Percentiles rank a stretch among this genome's conserved stretches.
These are phyloP conservation scores for Neonectria faginata DNA, from an alignment of 2,329 filamentous ascomycete genomes.

Conservation along the genomic window DNA sequence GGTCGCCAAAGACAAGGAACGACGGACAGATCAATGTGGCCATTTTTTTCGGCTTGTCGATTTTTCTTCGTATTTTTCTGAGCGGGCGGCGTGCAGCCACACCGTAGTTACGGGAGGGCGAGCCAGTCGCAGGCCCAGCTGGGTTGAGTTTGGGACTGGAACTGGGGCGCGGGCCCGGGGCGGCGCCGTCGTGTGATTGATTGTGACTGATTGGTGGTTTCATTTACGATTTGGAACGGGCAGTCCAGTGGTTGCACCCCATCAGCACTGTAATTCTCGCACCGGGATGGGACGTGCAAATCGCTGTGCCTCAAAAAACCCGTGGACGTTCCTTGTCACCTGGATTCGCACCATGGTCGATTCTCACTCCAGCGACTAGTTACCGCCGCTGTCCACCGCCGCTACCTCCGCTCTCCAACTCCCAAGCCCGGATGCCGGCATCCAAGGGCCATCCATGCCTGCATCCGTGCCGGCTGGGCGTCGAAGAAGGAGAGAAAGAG, in stretches of 20 bases:
- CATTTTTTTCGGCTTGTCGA: not conserved
- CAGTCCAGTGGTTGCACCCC: not conserved
- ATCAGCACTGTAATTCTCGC: not conserved
- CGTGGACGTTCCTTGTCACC: too few relatives aligned
- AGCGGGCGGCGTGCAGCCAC: not conserved
- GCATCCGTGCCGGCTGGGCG: not conserved
- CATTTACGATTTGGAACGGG: not conserved
- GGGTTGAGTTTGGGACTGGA: conserved; percentile 10
- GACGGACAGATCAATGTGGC: too few relatives aligned
- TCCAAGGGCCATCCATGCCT: conserved; percentile 13
- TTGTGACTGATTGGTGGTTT: conserved; percentile 22
- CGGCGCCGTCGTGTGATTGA: conserved; percentile 18
- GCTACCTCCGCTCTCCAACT: conserved; percentile 5
- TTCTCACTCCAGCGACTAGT: not conserved
- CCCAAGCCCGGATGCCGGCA: conserved; percentile 15
- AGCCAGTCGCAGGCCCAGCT: conserved; percentile 1
- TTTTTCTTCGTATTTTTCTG: not conserved
- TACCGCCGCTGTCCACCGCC: not conserved
- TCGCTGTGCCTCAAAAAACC: too few relatives aligned
- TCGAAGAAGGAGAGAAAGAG: too few relatives aligned
- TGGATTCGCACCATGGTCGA: too few relatives aligned
- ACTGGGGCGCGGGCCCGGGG: not conserved
- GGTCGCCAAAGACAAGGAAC: too few relatives aligned
- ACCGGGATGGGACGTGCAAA: too few relatives aligned
- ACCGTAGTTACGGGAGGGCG: conserved; percentile 1